A percentile compares a stretch with the other conserved stretches of the same genome.
phyloP scores from a whole-genome alignment of 2,329 filamentous ascomycete genomes.

The Epichloe aotearoae region DNA sequence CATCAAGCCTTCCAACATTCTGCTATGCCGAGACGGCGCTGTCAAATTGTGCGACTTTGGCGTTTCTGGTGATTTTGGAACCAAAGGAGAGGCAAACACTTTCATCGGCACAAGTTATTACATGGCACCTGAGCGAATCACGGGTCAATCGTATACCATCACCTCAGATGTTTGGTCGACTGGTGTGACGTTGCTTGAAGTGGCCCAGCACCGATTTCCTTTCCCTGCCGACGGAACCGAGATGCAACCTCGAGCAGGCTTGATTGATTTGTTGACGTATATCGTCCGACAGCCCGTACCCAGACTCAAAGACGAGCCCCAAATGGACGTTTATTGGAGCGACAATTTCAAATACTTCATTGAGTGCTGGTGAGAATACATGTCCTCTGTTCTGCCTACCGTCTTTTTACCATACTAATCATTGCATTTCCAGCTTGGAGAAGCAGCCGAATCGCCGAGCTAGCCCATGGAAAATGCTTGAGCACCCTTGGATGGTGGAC shows the following conservation, averaged over 20 bases:
- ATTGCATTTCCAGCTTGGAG: conserved; percentile 55
- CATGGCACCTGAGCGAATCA: conserved; percentile 97
- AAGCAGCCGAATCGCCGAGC: conserved; percentile 81
- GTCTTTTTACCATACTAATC: conserved; percentile 11
- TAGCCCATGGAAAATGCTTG: conserved; percentile 95
- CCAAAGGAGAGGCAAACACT: conserved; percentile 95
- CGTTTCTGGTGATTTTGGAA: conserved; percentile 94
- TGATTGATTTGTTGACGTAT: conserved; percentile 93
- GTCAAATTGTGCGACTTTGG: conserved; percentile 98
- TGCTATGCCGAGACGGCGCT: conserved; percentile 80
- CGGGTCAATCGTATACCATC: conserved; percentile 94
- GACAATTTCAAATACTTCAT: conserved; percentile 99
- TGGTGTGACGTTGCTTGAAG: conserved; percentile 92
- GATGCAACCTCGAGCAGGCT: conserved; percentile 80
- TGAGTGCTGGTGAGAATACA: conserved; percentile 76
- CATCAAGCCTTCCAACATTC: conserved; percentile 96
- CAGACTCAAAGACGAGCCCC: conserved; percentile 87
- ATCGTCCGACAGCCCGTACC: conserved; percentile 94
- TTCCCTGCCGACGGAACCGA: conserved; percentile 95
- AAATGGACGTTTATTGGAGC: conserved; percentile 83
- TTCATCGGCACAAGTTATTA: conserved; percentile 99
- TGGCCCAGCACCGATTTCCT: conserved; percentile 96
- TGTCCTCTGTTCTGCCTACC: neutral
- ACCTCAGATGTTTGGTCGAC: conserved; percentile 98
- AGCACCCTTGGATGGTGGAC: conserved; percentile 97